Conservation (phyloP, 805 yeast species). For the Candida maris region DNA sequence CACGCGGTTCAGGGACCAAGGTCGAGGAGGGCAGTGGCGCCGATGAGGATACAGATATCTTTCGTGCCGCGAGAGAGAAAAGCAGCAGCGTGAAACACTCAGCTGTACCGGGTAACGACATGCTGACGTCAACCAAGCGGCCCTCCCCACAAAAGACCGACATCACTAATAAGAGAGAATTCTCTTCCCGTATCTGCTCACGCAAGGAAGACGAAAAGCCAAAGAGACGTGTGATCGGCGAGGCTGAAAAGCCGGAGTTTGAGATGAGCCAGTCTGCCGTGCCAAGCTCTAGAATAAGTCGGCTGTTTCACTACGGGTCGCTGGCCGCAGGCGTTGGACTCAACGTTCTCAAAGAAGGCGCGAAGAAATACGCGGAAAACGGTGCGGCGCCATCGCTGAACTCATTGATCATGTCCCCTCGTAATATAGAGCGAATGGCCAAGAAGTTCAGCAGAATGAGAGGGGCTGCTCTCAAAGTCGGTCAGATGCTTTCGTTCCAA, state of each 20-base stretch:
- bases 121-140: conserved; percentile 17
- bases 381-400: conserved; percentile 45
- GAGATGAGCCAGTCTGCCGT: conserved; percentile 65
- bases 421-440: conserved; percentile 84
- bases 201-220: conserved; percentile 7
- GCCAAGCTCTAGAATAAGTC: conserved; percentile 81
- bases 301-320: conserved; percentile 89
- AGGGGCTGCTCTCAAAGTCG: conserved; percentile 97
- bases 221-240: conserved; percentile 24
- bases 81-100: conserved; percentile 23
- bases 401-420: conserved; percentile 67
- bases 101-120: conserved; percentile 8
- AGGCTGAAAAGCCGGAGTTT: conserved; percentile 35
- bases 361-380: conserved; percentile 58
- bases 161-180: conserved; percentile 20
- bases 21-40: conserved; percentile 5
- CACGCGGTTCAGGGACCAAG: conserved; percentile 7
- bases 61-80: conserved; percentile 31
- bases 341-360: conserved; percentile 75
- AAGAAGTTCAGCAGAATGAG: conserved; percentile 89
- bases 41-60: conserved; percentile 28
- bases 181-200: conserved; percentile 10
- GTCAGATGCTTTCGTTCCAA: conserved; percentile 96
- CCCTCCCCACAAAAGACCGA: conserved; percentile 16
- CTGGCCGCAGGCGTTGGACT: conserved; percentile 89